Percentiles rank a stretch among this genome's conserved stretches.
Conservation (phyloP, 768 basidiomycete species). For the Suillus variegatus region DNA sequence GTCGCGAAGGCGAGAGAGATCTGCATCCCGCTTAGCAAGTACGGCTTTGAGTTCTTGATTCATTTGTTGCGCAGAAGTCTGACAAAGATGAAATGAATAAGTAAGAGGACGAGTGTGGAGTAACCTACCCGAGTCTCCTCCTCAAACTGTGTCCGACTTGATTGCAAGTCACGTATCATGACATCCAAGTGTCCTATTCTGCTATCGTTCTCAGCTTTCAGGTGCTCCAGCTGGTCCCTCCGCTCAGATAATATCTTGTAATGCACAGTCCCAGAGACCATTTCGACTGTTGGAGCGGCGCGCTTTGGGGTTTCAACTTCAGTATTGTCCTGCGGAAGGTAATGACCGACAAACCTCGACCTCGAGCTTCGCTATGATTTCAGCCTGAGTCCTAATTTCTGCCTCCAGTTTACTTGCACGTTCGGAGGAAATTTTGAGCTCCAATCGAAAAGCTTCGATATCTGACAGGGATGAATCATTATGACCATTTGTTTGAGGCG, state of each 20-base stretch:
- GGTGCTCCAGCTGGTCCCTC: slow-evolving; percentile 47
- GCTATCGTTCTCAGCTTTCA: slow-evolving; percentile 38
- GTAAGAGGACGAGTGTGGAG: slow-evolving; percentile 13
- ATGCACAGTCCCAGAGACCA: slow-evolving; percentile 46
- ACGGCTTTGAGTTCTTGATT: slow-evolving; percentile 65
- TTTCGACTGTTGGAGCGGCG: slow-evolving; percentile 40
- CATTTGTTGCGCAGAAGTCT: slow-evolving; percentile 47
- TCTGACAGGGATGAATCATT: slow-evolving; percentile 42
- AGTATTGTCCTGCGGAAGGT: slow-evolving; percentile 35
- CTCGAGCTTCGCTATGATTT: slow-evolving; percentile 45
- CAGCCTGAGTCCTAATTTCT: slow-evolving; percentile 45
- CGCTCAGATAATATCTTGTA: slow-evolving; percentile 63
- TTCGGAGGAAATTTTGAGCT: slow-evolving; percentile 33
- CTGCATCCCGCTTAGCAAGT: slow-evolving; percentile 64
- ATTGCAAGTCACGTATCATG: slow-evolving; percentile 42
- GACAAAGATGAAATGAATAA: slow-evolving; percentile 14
- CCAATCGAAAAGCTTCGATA: slow-evolving; percentile 37
- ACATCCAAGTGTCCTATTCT: slow-evolving; percentile 45
- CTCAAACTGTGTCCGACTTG: slow-evolving; percentile 48
- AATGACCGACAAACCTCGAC: slow-evolving; percentile 41
- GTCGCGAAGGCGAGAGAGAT: slow-evolving; percentile 68
- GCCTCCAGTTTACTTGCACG: slow-evolving; percentile 50
- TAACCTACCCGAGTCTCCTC: slow-evolving; percentile 44
- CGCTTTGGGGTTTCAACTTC: not conserved
- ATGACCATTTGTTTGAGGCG: slow-evolving; percentile 39